These are phyloP conservation scores for Ustilago nuda DNA, from an alignment of 1,284 basidiomycete genomes.

Conservation along the genomic window DNA sequence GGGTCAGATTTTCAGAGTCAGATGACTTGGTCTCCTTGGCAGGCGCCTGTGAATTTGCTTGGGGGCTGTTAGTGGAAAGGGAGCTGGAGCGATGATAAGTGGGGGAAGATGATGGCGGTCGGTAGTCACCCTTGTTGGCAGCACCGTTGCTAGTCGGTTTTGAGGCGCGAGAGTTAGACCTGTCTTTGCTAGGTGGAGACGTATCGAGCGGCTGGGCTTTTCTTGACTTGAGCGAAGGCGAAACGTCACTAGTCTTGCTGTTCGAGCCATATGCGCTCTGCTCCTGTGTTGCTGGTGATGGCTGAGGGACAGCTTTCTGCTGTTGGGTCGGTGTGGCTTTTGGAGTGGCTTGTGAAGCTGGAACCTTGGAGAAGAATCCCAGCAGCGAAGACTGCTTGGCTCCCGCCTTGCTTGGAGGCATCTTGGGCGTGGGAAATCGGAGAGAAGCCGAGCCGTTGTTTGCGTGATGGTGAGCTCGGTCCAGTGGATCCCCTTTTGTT, in stretches of 20 bases:
- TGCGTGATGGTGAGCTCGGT: background rate
- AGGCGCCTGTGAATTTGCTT: slow-evolving; percentile 17
- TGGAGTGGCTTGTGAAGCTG: slow-evolving; percentile 23
- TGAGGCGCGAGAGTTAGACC: slow-evolving; percentile 25
- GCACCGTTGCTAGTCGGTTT: slow-evolving; percentile 1
- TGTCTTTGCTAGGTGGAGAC: slow-evolving; percentile 41
- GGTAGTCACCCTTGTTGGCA: slow-evolving; percentile 2
- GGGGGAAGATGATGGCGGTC: slow-evolving; percentile 34
- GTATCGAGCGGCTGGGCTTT: slow-evolving; percentile 37
- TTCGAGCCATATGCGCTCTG: background rate
- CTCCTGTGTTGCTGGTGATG: slow-evolving; percentile 8
- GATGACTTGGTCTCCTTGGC: slow-evolving; percentile 7
- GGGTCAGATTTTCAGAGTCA: slow-evolving; percentile 44
- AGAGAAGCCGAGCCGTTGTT: slow-evolving; percentile 8
- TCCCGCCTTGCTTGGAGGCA: slow-evolving; percentile 26
- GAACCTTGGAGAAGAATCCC: slow-evolving; percentile 55
- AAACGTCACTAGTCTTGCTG: slow-evolving; percentile 9
- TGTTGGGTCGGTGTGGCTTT: slow-evolving; percentile 18
- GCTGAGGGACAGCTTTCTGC: background rate
- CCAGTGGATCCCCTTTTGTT: background rate
- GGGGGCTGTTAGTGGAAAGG: slow-evolving; percentile 30
- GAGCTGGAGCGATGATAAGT: slow-evolving; percentile 44
- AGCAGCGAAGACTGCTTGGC: slow-evolving; percentile 55
- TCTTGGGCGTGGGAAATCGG: slow-evolving; percentile 17
- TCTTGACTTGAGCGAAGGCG: slow-evolving; percentile 13